Base-by-base conservation (phyloP, 805 yeast species). In the Lipomyces spencermartinsiae region DNA sequence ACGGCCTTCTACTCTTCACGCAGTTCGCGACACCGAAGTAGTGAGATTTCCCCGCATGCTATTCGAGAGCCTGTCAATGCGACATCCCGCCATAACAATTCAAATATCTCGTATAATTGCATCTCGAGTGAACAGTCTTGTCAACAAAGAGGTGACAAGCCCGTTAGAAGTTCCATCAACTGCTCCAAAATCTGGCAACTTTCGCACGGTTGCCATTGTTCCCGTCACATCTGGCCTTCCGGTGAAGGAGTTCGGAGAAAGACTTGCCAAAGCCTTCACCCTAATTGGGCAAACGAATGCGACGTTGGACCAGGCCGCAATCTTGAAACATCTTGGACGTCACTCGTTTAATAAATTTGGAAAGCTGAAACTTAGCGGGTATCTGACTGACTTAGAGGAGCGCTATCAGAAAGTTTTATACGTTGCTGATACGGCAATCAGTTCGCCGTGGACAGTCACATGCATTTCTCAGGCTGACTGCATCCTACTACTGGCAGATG, bases 401-500 rank as follows among this genome's bases (percentile, higher is more conserved):
- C 85, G 86, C 70, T 91, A 89, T 76, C 92, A 94, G 72, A 89
- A 92, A n/a, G 90, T 95, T 3, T 86, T 94, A 1, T 95, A 94
- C 75, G 87, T 94, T 12, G 93, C 95, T 33, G 98, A 95, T 74
- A 88, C 97, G 0, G 84, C 90, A 0, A 87, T 90, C 1, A 87
- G 87, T 72, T 90, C 97, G 0, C 84, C 88, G 22, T 94, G 99
- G 99, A 92, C 97, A 0, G 84, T 87, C 8, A 92, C 97, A 0
- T 95, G 98, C 77, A 90, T 94, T 54, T 87, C 93, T 8, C 98
- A 94, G 78, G 98, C 97, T 19, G 98, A 94, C 78, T 93, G 98
- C 80, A 87, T 94, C n/a, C 80, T 95, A 39, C 80, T 95, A 19
- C 78, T 95, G 16, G 98, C 98, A 0, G 93, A 94, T 80, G 96